Conservation (phyloP, 139 green algal species). For the Micromonas commoda region DNA sequence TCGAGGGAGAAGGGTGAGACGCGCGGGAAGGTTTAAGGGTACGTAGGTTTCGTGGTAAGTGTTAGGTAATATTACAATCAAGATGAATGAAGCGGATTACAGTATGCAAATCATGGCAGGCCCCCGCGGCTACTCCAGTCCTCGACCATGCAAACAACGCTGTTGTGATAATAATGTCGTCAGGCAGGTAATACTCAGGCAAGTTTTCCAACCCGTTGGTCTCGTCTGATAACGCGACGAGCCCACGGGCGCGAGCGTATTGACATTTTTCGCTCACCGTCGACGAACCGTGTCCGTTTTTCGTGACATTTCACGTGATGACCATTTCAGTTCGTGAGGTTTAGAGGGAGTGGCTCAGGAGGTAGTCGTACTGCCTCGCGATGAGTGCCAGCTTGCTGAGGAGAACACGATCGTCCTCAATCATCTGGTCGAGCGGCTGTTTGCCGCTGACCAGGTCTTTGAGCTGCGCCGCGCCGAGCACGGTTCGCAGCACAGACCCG, state of each 20-base stretch:
- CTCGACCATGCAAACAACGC: not conserved
- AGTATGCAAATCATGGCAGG: not conserved
- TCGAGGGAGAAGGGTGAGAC: not conserved
- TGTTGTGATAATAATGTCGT: too few species aligned
- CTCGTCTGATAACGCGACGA: too few species aligned
- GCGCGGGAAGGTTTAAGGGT: not conserved
- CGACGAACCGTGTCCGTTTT: too few species aligned
- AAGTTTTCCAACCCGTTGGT: too few species aligned
- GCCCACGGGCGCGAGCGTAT: not conserved
- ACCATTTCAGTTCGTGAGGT: too few species aligned
- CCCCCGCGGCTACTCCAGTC: not conserved
- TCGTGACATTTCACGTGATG: too few species aligned
- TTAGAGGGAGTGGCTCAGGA: not conserved
- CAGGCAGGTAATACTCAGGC: too few species aligned
- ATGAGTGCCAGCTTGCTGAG: slow-evolving; percentile 17
- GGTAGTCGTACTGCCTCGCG: slow-evolving; percentile 20
- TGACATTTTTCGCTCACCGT: not conserved
- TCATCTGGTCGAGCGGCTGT: not conserved
- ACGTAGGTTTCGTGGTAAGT: not conserved
- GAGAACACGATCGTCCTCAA: not conserved
- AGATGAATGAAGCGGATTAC: not conserved
- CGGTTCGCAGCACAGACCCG: slow-evolving; percentile 5
- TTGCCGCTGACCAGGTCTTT: slow-evolving; percentile 2
- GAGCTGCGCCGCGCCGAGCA: slow-evolving; percentile 22
- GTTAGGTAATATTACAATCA: not conserved